Evolutionary conservation across 768 basidiomycete genomes (phyloP), one percentile per base, ranked within the genome.

Genomic region (Rhizopogon vinicolor): DNA sequence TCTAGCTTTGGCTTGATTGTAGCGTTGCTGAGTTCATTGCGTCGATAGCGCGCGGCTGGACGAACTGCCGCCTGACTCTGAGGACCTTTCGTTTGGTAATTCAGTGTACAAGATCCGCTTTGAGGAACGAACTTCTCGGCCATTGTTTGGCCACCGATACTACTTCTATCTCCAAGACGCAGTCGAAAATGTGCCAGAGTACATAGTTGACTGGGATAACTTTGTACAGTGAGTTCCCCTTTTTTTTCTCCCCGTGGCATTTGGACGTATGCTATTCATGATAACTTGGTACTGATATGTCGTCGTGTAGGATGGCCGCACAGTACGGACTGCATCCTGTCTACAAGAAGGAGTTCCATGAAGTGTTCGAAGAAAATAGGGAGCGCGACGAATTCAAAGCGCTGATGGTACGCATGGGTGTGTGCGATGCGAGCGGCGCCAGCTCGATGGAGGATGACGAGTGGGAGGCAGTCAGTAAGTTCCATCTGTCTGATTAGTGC

Each of bases 391-490:
- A 97, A 62, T 98, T 91, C 65, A 83, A 83, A 18, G 80, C 84
- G n/a, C 76, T 98, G 16, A 77, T 98, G 72, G 75, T 87, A 55
- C 80, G 84, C 61, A 99, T 99, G 97, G 89, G 86, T 58, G 97
- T 99, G 29, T 83, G 97, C 42, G 88, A 97, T 65, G 73, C 76
- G 16, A 79, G 87, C 41, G 93, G 94, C 2, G 89, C 89, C 72
- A 95, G 91, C 64, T 75, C 90, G 52, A 97, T 98, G 91, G 85
- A 94, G 60, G 89, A 90, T 61, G 88, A 91, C 62, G 95, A 98
- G 72, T 97, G 96, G 92, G 94, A 98, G 65, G 96, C 96, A 59
- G 94, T 93, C n/a, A 98, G 97, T 98, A 72, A 72, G 93, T 83
- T 12, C 35, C 35, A 25, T 22, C 37, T 53, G 9, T 29, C 25